Evolutionary conservation across 2,329 filamentous ascomycete species (phyloP), one percentile per base, ranked within the genome.

Genomic region (Epichloe gansuensis): DNA sequence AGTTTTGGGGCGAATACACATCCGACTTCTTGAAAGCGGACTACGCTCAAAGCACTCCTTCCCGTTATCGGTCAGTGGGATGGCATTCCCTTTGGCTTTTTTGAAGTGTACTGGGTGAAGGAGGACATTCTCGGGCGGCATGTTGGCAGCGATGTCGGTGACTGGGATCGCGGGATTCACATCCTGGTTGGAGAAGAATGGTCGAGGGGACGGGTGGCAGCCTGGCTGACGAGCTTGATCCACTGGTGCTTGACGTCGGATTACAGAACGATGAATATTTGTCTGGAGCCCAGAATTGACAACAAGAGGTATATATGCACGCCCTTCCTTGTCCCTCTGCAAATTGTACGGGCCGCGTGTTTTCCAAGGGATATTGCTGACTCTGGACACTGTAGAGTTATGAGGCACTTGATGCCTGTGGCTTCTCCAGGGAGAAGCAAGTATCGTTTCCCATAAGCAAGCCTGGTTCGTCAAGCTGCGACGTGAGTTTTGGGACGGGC

Each of bases 81-180:
- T 60, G 91, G 89, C 11, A 85, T 91, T 55, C 91, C 91, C 0
- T 98, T 97, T 70, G 93, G 90, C 0, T 98, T 94, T 66, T 96
- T 98, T 65, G 93, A 98, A 72, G 78, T 98, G 37, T 98, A 98
- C 71, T 98, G 93, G 91, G 89, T 93, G 3, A 95, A 95, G 63
- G 93, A 98, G 65, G 93, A 97, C 63, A 72, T 75, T 0, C 67
- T 98, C 1, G 89, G 88, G 0, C 78, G 76, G 47, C 76, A 88
- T 57, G 68, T 94, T 4, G 76, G 82, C 0, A 76, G 76, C 23
- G 76, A 79, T 3, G 81, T 83, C 0, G 80, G 78, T 7, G 87
- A 95, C 61, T 97, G 86, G 69, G 91, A 97, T 61, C 76, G 93
- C 6, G 93, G 93, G 0, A 71, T 97, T 17, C 93, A 98, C 63